A percentile compares a stretch with the other conserved stretches of the same genome.
Evolutionary conservation across 768 basidiomycete genomes (phyloP).

Genomic region (Xerocomellus dryophilus): DNA sequence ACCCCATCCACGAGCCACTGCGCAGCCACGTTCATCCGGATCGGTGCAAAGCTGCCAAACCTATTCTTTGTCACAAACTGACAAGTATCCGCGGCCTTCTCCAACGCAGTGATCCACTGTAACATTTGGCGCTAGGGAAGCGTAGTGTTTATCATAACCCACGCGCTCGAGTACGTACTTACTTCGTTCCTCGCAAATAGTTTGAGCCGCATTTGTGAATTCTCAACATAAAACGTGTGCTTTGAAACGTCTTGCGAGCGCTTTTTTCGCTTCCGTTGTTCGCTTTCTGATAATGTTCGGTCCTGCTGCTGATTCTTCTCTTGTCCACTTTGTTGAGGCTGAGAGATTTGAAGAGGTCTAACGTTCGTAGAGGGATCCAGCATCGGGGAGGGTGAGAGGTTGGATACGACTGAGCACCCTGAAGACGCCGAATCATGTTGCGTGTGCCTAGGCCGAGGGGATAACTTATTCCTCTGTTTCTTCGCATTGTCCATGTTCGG

Average conservation of each 20-base stretch:
- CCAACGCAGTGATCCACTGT: slow-evolving; percentile 92
- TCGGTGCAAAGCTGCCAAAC: slow-evolving; percentile 94
- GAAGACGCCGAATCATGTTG: slow-evolving; percentile 26
- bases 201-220: slow-evolving; percentile 87
- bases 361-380: slow-evolving; percentile 79
- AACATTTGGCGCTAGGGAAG: slow-evolving; percentile 80
- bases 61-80: slow-evolving; percentile 77
- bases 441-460: background rate
- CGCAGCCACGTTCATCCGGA: slow-evolving; percentile 87
- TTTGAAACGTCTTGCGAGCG: slow-evolving; percentile 67
- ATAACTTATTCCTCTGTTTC: slow-evolving; percentile 1
- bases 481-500: slow-evolving; percentile 8
- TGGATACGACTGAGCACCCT: slow-evolving; percentile 38
- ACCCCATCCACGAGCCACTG: slow-evolving; percentile 99
- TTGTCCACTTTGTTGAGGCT: slow-evolving; percentile 17
- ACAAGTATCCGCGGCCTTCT: slow-evolving; percentile 72
- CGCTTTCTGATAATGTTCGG: slow-evolving; percentile 26
- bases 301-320: slow-evolving; percentile 21
- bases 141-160: slow-evolving; percentile 1
- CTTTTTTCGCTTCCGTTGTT: slow-evolving; percentile 48
- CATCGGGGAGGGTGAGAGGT: slow-evolving; percentile 51
- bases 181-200: slow-evolving; percentile 86
- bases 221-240: slow-evolving; percentile 92
- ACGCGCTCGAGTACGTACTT: background rate
- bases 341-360: slow-evolving; percentile 45